Evolutionary conservation across 495 filamentous ascomycete genomes (phyloP).

Genomic region (Penicillium coffeae): DNA sequence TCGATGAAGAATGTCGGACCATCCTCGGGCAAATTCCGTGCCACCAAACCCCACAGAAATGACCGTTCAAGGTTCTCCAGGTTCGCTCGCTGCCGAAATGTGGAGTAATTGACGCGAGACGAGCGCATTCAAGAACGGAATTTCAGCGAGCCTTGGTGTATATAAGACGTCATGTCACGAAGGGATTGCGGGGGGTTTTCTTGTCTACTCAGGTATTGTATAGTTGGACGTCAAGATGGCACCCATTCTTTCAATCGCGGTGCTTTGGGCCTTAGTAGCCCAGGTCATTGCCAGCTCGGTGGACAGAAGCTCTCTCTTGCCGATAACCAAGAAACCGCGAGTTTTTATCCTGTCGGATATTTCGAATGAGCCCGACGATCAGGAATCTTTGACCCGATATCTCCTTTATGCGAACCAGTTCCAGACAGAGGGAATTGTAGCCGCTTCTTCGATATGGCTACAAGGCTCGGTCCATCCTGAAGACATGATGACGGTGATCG

Average conservation of each 20-base stretch:
- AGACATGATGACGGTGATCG: slow-evolving; percentile 10
- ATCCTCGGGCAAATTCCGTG: slow-evolving; percentile 1
- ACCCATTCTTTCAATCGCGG: not conserved
- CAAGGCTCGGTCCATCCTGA: slow-evolving; percentile 10
- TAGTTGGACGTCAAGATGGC: not conserved
- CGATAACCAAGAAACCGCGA: slow-evolving; percentile 13
- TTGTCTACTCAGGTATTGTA: too few relatives aligned
- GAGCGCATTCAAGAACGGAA: too few relatives aligned
- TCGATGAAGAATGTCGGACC: slow-evolving; percentile 4
- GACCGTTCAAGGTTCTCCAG: too few relatives aligned
- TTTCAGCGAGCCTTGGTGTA: too few relatives aligned
- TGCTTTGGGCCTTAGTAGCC: slow-evolving; percentile 7
- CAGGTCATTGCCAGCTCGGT: slow-evolving; percentile 6
- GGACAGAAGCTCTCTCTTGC: slow-evolving; percentile 6
- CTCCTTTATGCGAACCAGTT: slow-evolving; percentile 27
- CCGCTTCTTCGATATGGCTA: slow-evolving; percentile 14
- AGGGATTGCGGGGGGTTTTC: too few relatives aligned
- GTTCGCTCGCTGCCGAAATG: not conserved
- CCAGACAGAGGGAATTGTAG: slow-evolving; percentile 23
- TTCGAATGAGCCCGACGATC: slow-evolving; percentile 30
- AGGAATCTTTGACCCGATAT: slow-evolving; percentile 23
- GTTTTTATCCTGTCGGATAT: slow-evolving; percentile 24
- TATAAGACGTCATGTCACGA: too few relatives aligned
- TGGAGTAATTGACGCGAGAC: too few relatives aligned
- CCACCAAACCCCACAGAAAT: slow-evolving; percentile 1